These are phyloP conservation scores for Epichloe gansuensis DNA, from an alignment of 2,329 filamentous ascomycete species.

Conservation along the genomic window DNA sequence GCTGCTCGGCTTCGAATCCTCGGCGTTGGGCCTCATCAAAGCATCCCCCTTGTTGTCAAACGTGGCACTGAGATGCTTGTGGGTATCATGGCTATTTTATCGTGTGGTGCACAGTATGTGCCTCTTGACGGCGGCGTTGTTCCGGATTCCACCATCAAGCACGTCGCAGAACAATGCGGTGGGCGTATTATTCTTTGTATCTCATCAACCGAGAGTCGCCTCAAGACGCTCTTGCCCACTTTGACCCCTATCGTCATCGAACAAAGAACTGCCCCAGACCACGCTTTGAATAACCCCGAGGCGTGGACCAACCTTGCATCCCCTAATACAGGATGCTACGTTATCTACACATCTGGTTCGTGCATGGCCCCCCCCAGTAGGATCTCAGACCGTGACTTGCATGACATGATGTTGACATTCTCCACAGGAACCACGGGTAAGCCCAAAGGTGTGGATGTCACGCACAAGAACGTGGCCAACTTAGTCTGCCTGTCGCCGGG, in stretches of 20 bases:
- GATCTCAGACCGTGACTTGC: background rate
- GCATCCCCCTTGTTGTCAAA: conserved; percentile 41
- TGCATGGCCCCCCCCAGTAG: background rate
- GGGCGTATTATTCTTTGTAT: conserved; percentile 35
- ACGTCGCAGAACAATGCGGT: conserved; percentile 35
- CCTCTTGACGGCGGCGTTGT: conserved; percentile 44
- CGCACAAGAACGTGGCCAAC: conserved; percentile 42
- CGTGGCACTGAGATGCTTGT: conserved; percentile 44
- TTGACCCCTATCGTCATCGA: conserved; percentile 18
- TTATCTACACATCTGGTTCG: conserved; percentile 42
- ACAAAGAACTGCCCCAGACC: conserved; percentile 5
- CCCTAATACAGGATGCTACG: conserved; percentile 28
- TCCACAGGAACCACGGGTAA: conserved; percentile 36
- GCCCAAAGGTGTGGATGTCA: conserved; percentile 46
- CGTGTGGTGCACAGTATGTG: conserved; percentile 45
- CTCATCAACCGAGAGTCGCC: conserved; percentile 21
- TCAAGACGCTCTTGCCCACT: conserved; percentile 15
- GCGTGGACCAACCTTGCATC: conserved; percentile 20
- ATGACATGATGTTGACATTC: background rate
- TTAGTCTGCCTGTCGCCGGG: conserved; percentile 37
- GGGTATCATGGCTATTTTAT: conserved; percentile 42
- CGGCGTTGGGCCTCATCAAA: conserved; percentile 31
- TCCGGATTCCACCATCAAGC: conserved; percentile 32
- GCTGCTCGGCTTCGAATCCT: conserved; percentile 24
- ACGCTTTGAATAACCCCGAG: conserved; percentile 3